Evolutionary conservation across 305 asterid genomes (phyloP).

Genomic region (Euphrasia arctica): DNA sequence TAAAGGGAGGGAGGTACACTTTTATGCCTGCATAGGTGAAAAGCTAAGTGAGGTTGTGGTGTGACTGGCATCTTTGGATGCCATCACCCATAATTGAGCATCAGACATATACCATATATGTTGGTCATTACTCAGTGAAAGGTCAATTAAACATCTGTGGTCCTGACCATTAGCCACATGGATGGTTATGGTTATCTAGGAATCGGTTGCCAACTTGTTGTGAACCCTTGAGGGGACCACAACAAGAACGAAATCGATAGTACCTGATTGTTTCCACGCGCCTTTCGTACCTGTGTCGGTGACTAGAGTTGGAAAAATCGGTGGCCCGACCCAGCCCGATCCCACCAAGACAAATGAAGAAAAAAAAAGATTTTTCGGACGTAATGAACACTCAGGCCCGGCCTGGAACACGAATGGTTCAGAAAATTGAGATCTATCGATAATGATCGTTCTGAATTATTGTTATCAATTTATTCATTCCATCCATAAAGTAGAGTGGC

Average conservation of each 20-base stretch:
- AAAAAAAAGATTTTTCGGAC: too few species aligned
- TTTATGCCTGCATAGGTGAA: conserved; percentile 18
- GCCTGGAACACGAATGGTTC: too few species aligned
- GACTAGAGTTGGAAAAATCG: too few species aligned
- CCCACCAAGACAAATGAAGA: too few species aligned
- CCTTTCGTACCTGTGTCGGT: too few species aligned
- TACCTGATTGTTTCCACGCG: too few species aligned
- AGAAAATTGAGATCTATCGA: too few species aligned
- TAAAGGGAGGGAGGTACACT: conserved; percentile 22
- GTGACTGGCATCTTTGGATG: conserved; percentile 29
- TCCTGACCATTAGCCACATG: conserved; percentile 28
- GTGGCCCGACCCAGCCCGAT: too few species aligned
- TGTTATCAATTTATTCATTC: not conserved
- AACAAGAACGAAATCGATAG: conserved; percentile 9
- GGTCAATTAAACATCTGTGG: conserved; percentile 32
- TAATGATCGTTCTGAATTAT: too few species aligned
- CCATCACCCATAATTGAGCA: conserved; percentile 18
- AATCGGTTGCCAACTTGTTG: conserved; percentile 25
- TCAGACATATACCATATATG: conserved; percentile 7
- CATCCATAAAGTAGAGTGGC: conserved; percentile 5
- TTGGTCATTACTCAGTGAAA: not conserved
- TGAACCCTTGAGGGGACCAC: conserved; percentile 30
- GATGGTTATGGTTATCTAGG: conserved; percentile 29
- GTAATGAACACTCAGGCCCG: too few species aligned
- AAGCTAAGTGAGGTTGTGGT: conserved; percentile 18